Evolutionary conservation across 1,284 basidiomycete species (phyloP).

Genomic region (Schizophyllum commune): DNA sequence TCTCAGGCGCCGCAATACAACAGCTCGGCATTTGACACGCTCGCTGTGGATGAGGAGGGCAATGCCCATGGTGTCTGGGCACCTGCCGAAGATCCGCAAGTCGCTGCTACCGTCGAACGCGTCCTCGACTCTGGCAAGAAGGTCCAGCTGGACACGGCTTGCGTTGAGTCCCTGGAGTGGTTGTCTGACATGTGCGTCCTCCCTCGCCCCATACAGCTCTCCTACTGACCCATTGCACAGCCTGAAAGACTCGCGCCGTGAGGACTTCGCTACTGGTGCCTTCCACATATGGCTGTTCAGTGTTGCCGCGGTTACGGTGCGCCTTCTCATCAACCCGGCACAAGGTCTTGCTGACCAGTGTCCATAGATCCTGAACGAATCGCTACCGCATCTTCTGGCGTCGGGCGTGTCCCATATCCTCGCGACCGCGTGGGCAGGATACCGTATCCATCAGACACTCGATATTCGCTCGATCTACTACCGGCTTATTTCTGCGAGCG

Average conservation of each 20-base stretch:
- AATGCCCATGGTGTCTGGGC: slow-evolving; percentile 20
- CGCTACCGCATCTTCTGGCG: slow-evolving; percentile 39
- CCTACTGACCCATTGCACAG: slow-evolving; percentile 12
- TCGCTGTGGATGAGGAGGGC: slow-evolving; percentile 9
- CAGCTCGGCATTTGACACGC: neutral
- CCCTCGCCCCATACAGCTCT: neutral
- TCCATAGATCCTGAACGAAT: slow-evolving; percentile 37
- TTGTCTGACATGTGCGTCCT: slow-evolving; percentile 28
- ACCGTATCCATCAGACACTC: slow-evolving; percentile 25
- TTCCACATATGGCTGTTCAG: slow-evolving; percentile 38
- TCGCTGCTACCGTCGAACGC: neutral
- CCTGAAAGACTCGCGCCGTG: slow-evolving; percentile 27
- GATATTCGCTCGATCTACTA: slow-evolving; percentile 23
- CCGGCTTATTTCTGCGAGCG: slow-evolving; percentile 17
- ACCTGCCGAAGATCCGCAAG: neutral
- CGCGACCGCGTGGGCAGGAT: slow-evolving; percentile 35
- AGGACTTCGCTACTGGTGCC: slow-evolving; percentile 33
- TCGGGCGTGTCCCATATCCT: slow-evolving; percentile 34
- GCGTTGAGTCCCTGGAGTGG: slow-evolving; percentile 27
- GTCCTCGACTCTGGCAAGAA: neutral
- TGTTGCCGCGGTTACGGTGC: slow-evolving; percentile 32
- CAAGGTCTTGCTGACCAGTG: neutral
- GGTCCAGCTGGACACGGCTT: neutral
- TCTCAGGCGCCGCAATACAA: neutral
- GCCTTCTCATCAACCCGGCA: slow-evolving; percentile 7